Evolutionary conservation across 805 yeast genomes (phyloP).

Genomic region (Candida glaebosa): DNA sequence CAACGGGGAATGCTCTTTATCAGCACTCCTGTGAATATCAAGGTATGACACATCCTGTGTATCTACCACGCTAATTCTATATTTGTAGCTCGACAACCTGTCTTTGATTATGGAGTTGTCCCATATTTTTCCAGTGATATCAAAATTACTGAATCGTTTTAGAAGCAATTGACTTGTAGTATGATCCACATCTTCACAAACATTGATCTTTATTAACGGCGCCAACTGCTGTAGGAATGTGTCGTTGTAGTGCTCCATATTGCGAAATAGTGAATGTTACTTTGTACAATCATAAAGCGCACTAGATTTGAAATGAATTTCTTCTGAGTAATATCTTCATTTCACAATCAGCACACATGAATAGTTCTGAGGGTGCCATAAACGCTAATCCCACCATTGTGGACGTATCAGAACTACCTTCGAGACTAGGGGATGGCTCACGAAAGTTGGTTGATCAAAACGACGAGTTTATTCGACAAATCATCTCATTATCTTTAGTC

Average conservation of each 20-base stretch:
- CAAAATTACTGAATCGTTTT: slow-evolving; percentile 13
- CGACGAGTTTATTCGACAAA: slow-evolving; percentile 20
- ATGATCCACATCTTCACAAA: slow-evolving; percentile 7
- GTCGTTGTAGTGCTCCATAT: slow-evolving; percentile 32
- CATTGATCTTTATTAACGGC: slow-evolving; percentile 24
- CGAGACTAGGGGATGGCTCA: slow-evolving; percentile 38
- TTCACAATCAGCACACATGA: neutral
- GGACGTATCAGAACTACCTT: slow-evolving; percentile 74
- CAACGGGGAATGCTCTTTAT: slow-evolving; percentile 21
- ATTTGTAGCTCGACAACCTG: slow-evolving; percentile 31
- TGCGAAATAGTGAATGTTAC: neutral
- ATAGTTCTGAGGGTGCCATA: slow-evolving; percentile 51
- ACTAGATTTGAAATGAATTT: neutral
- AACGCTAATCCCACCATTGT: slow-evolving; percentile 89
- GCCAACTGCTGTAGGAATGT: slow-evolving; percentile 30
- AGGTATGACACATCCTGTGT: slow-evolving; percentile 5
- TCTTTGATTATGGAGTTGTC: slow-evolving; percentile 36
- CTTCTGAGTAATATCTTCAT: neutral
- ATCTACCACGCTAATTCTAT: slow-evolving; percentile 18
- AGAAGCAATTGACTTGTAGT: slow-evolving; percentile 1
- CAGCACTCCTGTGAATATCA: slow-evolving; percentile 3
- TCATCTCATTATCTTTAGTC: slow-evolving; percentile 31
- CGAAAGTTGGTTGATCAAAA: slow-evolving; percentile 10
- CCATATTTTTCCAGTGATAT: slow-evolving; percentile 25
- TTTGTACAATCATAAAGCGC: neutral